Percentiles rank a stretch among this genome's conserved stretches.
Conservation (phyloP, 2,329 filamentous ascomycete genomes). For the Cladosporium sp. region DNA sequence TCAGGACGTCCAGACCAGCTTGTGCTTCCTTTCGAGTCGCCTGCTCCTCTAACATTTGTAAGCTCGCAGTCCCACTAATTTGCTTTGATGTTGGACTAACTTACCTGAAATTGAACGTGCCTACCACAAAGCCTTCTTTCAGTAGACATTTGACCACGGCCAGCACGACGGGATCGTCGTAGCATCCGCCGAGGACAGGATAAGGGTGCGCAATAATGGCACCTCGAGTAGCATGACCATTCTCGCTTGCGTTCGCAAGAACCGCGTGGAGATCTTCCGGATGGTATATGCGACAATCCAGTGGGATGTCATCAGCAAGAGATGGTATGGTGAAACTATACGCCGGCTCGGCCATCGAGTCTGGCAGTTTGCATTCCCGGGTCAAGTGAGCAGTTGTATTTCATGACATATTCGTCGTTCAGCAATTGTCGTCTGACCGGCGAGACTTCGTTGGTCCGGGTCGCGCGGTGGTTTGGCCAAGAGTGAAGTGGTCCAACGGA, state of each 20-base stretch:
- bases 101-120: slow-evolving; percentile 89
- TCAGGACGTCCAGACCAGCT: slow-evolving; percentile 86
- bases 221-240: slow-evolving; percentile 28
- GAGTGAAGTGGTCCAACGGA: no score
- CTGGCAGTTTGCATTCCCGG: background rate
- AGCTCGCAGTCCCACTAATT: slow-evolving; percentile 6
- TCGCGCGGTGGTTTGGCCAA: background rate
- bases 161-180: slow-evolving; percentile 76
- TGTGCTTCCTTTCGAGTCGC: slow-evolving; percentile 68
- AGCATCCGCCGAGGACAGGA: slow-evolving; percentile 77
- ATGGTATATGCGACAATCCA: slow-evolving; percentile 83
- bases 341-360: slow-evolving; percentile 1
- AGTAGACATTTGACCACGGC: slow-evolving; percentile 61
- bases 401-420: background rate
- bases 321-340: slow-evolving; percentile 74
- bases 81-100: slow-evolving; percentile 13
- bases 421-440: no score
- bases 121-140: slow-evolving; percentile 68
- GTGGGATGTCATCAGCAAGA: slow-evolving; percentile 67
- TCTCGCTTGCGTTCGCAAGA: background rate
- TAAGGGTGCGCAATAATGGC: slow-evolving; percentile 86
- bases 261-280: slow-evolving; percentile 16
- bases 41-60: slow-evolving; percentile 61
- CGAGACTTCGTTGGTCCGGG: background rate
- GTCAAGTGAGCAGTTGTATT: background rate